Base-by-base conservation (phyloP, 2,329 filamentous ascomycete genomes). In the Claviceps quebecensis region DNA sequence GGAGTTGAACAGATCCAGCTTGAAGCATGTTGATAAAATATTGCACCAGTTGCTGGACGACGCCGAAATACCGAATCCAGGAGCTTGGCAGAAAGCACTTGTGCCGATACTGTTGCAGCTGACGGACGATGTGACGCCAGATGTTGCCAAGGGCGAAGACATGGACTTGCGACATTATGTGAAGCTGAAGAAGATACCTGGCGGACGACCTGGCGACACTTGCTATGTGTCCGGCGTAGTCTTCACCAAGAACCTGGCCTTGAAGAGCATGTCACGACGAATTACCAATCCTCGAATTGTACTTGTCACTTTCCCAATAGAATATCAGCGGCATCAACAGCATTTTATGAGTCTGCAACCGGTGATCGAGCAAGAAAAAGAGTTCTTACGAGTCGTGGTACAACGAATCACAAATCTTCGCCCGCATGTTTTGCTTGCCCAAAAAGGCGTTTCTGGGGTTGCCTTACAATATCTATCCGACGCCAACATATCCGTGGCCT, bases 281-380 rank as follows among this genome's bases (percentile, higher is more conserved):
- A 93, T 97, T 55, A 67, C 76, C 13, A 84, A 87, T 51, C 93
- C 93, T 3, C 83, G 88, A 36, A 93, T 98, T 55, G 77, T 95
- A 47, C 87, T 98, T 56, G 84, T 98, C 52, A 91, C 89, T 0
- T 98, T 98, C 62, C 83, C 93, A 0, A 87, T 98, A 53, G 93
- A 98, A 64, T 98, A 98, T 65, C 87, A 94, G 53, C 81, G 93
- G 40, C 89, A 96, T 59, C 72, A 76, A 62, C 74, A 77, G 65
- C 90, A 97, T 64, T 97, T 98, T 65, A 96, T 98, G 90, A 98
- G 93, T 60, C 71, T 98, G 48, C 89, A 97, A 60, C 91, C 91
- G 40, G 89, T 98, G 52, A 95, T 98, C 59, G 86, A 91, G 51
- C 93, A 98, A 65, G 94, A 98, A 68, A 85, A 87, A 57, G 93